A percentile compares a stretch with the other conserved stretches of the same genome.
Conservation (phyloP, 345 rosid genomes). For the Triadica sebifera region DNA sequence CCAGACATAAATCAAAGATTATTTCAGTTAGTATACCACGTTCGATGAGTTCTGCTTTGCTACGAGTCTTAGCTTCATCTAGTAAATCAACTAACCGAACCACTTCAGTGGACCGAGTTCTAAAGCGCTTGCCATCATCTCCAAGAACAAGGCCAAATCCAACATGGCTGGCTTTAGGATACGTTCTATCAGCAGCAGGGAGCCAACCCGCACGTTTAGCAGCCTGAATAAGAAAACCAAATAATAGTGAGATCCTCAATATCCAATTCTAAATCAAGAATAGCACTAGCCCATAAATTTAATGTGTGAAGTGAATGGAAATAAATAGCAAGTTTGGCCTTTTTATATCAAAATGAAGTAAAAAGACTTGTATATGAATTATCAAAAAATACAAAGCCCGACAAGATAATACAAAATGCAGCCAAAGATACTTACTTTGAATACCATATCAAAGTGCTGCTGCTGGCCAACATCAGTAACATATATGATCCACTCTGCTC, state of each 20-base stretch:
- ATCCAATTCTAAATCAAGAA: not conserved
- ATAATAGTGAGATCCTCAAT: slow-evolving; percentile 11
- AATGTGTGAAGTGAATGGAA: not conserved
- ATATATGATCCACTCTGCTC: slow-evolving; percentile 93
- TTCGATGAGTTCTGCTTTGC: slow-evolving; percentile 68
- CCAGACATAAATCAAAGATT: slow-evolving; percentile 14
- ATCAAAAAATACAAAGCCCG: not conserved
- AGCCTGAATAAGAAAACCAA: slow-evolving; percentile 53
- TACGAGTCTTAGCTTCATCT: slow-evolving; percentile 88
- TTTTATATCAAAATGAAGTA: not conserved
- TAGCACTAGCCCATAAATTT: not conserved
- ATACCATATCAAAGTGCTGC: slow-evolving; percentile 86
- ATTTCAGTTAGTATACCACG: slow-evolving; percentile 56
- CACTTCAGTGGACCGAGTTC: slow-evolving; percentile 82
- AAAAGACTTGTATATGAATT: not conserved
- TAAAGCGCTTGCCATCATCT: slow-evolving; percentile 88
- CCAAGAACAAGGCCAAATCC: slow-evolving; percentile 96
- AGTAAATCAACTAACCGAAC: slow-evolving; percentile 92
- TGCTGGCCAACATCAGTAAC: slow-evolving; percentile 98
- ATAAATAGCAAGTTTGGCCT: not conserved
- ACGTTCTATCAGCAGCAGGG: slow-evolving; percentile 48
- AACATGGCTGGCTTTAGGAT: slow-evolving; percentile 79
- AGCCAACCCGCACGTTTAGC: slow-evolving; percentile 90
- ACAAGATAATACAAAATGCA: slow-evolving; percentile 1
- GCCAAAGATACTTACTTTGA: slow-evolving; percentile 55